Evolutionary conservation across 73 alveolate species (phyloP), one percentile per base, ranked within the genome.

Genomic region (Uronychia setigera): DNA sequence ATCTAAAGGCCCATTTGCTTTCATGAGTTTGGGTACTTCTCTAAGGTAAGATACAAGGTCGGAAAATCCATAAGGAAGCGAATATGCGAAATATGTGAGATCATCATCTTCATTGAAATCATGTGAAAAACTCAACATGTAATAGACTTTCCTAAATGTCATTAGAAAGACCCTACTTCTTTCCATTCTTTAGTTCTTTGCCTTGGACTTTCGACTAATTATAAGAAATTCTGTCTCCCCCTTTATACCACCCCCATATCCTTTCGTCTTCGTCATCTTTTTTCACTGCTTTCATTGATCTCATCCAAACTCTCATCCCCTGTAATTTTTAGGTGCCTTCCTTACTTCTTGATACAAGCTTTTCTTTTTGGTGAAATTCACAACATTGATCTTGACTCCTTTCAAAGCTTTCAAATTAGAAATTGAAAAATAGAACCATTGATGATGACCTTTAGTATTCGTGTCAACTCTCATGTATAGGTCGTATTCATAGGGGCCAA

Each of bases 351-450:
- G 78, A 80, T 89, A 92, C 0, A 92, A 74, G 35, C 97, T 88
- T 33, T 80, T 88, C 77, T 92, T 85, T 87, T 96, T 94, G 77
- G 94, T 91, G 46, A 96, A 92, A 87, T 96, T 96, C 76, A 95
- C 95, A 1, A 96, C 87, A 88, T 92, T 93, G 58, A 96, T 80
- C 60, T 95, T 96, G 32, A 96, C 93, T 79, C 76, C 83, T 76
- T 92, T 88, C 31, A 80, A 88, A 31, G 78, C 77, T 67, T 84
- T 81, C 29, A 80, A 89, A 27, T 94, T 94, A 30, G 74, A 35
- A 31, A 96, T 90, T 33, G 89, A 74, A 85, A 96, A 96, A 87
- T 91, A 94, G 85, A 91, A 96, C 97, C 99, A 96, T 89, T 94
- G 93, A 34, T 94, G 88, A 84, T 94, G 95, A 30, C 99, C 99